Conservation (phyloP, 2,329 filamentous ascomycete genomes). For the Aspergillus glaucus region DNA sequence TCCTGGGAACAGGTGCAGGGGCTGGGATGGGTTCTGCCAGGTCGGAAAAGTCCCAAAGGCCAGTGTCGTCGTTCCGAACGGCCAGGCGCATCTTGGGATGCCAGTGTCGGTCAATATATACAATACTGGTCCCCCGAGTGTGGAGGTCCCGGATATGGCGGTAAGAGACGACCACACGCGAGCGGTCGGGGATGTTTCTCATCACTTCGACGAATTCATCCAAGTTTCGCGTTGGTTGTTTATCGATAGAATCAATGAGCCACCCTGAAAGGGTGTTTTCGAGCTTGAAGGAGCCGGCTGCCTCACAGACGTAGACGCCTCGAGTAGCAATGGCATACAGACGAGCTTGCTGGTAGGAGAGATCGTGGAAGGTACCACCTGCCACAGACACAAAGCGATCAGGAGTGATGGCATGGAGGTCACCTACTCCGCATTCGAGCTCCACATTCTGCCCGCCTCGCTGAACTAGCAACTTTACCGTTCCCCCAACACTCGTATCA, state of each 20-base stretch:
- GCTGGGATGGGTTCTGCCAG: conserved; percentile 75
- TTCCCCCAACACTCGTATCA: conserved; percentile 74
- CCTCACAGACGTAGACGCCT: conserved; percentile 92
- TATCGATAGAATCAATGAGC: conserved; percentile 87
- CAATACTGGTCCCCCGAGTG: conserved; percentile 85
- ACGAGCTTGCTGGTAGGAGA: conserved; percentile 97
- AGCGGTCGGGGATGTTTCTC: conserved; percentile 71
- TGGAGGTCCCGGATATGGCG: conserved; percentile 93
- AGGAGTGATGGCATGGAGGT: conserved; percentile 90
- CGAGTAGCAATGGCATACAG: conserved; percentile 87
- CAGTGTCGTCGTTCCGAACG: conserved; percentile 79
- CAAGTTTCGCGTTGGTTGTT: conserved; percentile 82
- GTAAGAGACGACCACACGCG: conserved; percentile 88
- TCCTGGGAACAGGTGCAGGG: conserved; percentile 62
- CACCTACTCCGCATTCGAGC: conserved; percentile 75
- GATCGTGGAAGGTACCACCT: conserved; percentile 87
- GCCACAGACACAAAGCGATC: conserved; percentile 93
- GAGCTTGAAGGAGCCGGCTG: conserved; percentile 88
- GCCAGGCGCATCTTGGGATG: conserved; percentile 89
- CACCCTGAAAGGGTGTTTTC: conserved; percentile 87
- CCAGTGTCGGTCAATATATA: conserved; percentile 94
- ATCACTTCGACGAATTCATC: conserved; percentile 87
- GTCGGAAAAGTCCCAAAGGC: conserved; percentile 90
- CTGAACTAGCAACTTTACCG: conserved; percentile 76
- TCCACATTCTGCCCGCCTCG: conserved; percentile 82